Evolutionary conservation across 495 filamentous ascomycete species (phyloP).

Genomic region (Hypomontagnella submonticulosa): DNA sequence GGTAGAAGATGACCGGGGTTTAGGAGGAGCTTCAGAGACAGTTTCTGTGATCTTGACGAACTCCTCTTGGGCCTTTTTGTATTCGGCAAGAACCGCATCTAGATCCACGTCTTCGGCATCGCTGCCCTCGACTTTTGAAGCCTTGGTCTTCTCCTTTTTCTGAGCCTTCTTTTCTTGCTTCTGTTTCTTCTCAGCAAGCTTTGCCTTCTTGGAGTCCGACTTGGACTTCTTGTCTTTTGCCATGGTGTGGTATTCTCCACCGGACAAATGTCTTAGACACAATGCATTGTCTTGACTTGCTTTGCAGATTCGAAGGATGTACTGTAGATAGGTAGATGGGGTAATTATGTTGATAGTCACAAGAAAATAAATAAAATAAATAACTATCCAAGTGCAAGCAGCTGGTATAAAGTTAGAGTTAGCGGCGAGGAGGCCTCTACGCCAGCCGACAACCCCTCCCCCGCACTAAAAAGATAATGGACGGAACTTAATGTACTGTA

Average conservation of each 20-base stretch:
- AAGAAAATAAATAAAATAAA: too few species aligned
- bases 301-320: not conserved
- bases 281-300: not conserved
- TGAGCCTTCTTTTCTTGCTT: constrained; percentile 73
- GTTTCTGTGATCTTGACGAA: constrained; percentile 94
- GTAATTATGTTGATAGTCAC: too few species aligned
- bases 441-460: constrained; percentile 28
- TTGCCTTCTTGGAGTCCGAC: constrained; percentile 68
- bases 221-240: constrained; percentile 69
- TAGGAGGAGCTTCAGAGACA: constrained; percentile 74
- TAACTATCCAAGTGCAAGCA: not conserved
- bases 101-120: constrained; percentile 93
- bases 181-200: constrained; percentile 70
- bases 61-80: constrained; percentile 82
- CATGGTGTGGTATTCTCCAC: constrained; percentile 53
- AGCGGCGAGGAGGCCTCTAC: not conserved
- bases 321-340: not conserved
- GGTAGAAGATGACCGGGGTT: constrained; percentile 79
- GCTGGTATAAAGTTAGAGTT: not conserved
- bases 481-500: constrained; percentile 1
- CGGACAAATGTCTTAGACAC: too few species aligned
- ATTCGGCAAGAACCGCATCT: constrained; percentile 95
- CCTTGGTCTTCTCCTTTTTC: constrained; percentile 69
- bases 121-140: constrained; percentile 70
- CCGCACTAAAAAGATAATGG: constrained; percentile 27